Percentiles rank a stretch among this genome's conserved stretches.
Conservation (phyloP, 2,329 filamentous ascomycete species). For the Venturia nashicola region DNA sequence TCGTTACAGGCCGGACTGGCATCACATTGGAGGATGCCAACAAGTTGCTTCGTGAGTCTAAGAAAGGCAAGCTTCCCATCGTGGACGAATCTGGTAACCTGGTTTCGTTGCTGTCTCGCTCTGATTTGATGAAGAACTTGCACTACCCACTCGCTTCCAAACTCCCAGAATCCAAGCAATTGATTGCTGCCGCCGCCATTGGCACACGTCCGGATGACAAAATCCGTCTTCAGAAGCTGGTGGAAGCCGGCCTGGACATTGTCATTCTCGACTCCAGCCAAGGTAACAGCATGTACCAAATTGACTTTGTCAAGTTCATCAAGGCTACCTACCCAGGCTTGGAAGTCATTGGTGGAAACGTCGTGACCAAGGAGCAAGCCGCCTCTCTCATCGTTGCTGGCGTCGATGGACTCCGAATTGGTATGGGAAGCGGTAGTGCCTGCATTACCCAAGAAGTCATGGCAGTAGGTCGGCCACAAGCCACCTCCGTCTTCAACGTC, state of each 20-base stretch:
- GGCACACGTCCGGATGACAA: constrained; percentile 94
- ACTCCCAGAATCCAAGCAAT: constrained; percentile 91
- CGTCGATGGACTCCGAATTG: constrained; percentile 91
- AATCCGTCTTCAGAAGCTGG: constrained; percentile 69
- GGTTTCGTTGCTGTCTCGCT: constrained; percentile 38
- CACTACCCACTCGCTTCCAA: constrained; percentile 96
- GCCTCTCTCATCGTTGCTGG: constrained; percentile 84
- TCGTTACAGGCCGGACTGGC: constrained; percentile 75
- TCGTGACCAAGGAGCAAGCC: constrained; percentile 94
- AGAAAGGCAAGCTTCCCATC: constrained; percentile 97
- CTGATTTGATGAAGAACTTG: constrained; percentile 96
- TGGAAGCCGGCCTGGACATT: constrained; percentile 90
- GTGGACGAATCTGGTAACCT: constrained; percentile 75
- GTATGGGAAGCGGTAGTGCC: constrained; percentile 95
- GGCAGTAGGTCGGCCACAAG: constrained; percentile 94
- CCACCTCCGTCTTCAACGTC: constrained; percentile 83
- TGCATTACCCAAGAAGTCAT: constrained; percentile 99
- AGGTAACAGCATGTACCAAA: constrained; percentile 97
- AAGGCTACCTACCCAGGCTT: constrained; percentile 76
- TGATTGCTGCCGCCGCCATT: constrained; percentile 89
- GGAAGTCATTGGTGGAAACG: constrained; percentile 96
- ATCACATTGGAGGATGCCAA: constrained; percentile 84
- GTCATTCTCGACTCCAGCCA: constrained; percentile 93
- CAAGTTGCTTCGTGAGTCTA: constrained; percentile 81
- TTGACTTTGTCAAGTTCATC: constrained; percentile 95